phyloP scores from a whole-genome alignment of 306 rosid genomes.

The Trifolium fragiferum region DNA sequence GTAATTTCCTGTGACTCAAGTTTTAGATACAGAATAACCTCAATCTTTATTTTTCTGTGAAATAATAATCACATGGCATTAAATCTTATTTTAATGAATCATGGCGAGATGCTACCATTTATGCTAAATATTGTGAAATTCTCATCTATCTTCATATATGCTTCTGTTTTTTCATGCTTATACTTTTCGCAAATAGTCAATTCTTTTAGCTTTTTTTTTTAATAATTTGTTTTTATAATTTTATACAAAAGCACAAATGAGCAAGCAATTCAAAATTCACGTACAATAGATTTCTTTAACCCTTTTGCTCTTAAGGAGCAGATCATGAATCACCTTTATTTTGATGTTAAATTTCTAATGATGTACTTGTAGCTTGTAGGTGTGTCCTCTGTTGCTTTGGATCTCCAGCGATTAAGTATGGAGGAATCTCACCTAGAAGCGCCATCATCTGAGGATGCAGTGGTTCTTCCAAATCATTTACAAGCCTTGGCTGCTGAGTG shows the following conservation, averaged over 20 bases:
- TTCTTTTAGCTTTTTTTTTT: background rate
- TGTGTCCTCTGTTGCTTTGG: conserved; percentile 53
- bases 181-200: background rate
- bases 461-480: conserved; percentile 70
- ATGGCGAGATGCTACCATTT: background rate
- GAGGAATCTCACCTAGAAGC: conserved; percentile 39
- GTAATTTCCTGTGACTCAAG: no score
- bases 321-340: conserved; percentile 34
- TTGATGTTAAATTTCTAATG: conserved; percentile 30
- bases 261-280: conserved; percentile 2
- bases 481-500: no score
- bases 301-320: conserved; percentile 24
- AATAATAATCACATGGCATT: no score
- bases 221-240: no score
- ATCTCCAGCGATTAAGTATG: conserved; percentile 50
- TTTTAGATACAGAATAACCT: no score
- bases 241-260: background rate
- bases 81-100: background rate
- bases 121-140: background rate
- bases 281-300: background rate
- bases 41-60: no score
- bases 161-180: background rate
- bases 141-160: background rate
- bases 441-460: conserved; percentile 39
- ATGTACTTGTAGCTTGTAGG: conserved; percentile 40